phyloP scores from a whole-genome alignment of 345 rosid genomes.

The Ricinus communis region DNA sequence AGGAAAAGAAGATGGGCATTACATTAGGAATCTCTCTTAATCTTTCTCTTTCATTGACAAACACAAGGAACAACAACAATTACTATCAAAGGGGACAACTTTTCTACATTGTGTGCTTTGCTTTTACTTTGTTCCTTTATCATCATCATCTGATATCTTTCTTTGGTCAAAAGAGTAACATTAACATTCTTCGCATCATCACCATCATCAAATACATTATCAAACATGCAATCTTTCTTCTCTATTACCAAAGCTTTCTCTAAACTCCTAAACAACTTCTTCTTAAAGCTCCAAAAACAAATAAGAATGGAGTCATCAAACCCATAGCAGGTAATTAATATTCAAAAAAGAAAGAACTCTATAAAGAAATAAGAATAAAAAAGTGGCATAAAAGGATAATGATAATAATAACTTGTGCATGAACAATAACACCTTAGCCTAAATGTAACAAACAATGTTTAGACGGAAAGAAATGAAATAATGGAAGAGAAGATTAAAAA shows the following conservation, averaged over 20 bases:
- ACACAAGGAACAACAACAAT: conserved; percentile 27
- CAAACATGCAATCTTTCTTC: conserved; percentile 8
- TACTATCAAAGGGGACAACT: conserved; percentile 29
- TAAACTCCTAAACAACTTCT: not conserved
- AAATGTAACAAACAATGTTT: not conserved
- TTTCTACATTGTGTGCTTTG: conserved; percentile 24
- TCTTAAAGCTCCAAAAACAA: conserved; percentile 12
- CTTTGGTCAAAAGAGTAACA: conserved; percentile 21
- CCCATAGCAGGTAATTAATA: not conserved
- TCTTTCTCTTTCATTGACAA: conserved; percentile 21
- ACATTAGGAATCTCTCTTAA: too few relatives aligned
- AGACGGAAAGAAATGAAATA: not conserved
- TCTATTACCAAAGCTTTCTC: conserved; percentile 13
- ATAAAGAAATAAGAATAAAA: too few relatives aligned
- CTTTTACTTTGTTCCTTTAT: conserved; percentile 13
- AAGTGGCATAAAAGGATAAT: not conserved
- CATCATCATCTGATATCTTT: conserved; percentile 17
- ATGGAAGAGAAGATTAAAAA: too few relatives aligned
- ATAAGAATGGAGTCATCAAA: not conserved
- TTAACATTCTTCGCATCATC: conserved; percentile 10
- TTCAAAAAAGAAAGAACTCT: conserved; percentile 6
- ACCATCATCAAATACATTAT: conserved; percentile 17
- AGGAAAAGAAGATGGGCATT: too few relatives aligned
- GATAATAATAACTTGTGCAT: not conserved
- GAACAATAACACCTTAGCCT: not conserved